phyloP scores from a whole-genome alignment of 192 early-diverging fungal species.

The Allomyces macrogynus region DNA sequence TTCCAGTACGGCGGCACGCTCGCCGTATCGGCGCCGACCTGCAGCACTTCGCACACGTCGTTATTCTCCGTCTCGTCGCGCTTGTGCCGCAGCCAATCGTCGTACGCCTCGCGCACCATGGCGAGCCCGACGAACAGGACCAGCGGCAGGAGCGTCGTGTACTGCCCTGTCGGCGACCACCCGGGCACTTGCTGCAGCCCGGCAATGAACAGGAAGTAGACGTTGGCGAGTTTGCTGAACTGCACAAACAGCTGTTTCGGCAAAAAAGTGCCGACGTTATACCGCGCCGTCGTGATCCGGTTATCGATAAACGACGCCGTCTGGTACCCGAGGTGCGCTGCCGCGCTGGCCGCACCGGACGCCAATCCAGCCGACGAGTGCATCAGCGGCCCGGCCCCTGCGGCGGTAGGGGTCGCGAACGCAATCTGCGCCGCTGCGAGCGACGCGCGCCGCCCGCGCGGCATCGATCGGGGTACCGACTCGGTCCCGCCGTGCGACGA shows the following conservation, averaged over 20 bases:
- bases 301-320: constrained; percentile 55
- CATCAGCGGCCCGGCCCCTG: too few species aligned
- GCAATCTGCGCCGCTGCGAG: too few species aligned
- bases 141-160: constrained; percentile 55
- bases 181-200: constrained; percentile 34
- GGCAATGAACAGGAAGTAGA: constrained; percentile 46
- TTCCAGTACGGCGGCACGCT: constrained; percentile 10
- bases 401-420: too few species aligned
- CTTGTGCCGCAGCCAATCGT: constrained; percentile 44
- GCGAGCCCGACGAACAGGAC: constrained; percentile 51
- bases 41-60: constrained; percentile 26
- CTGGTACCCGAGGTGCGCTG: neutral
- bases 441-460: too few species aligned
- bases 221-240: constrained; percentile 48
- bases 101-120: constrained; percentile 57
- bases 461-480: too few species aligned
- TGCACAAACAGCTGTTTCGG: constrained; percentile 41
- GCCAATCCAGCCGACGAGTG: too few species aligned
- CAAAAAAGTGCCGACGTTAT: constrained; percentile 48
- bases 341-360: too few species aligned
- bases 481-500: too few species aligned
- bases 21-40: constrained; percentile 23
- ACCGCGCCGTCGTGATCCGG: constrained; percentile 85
- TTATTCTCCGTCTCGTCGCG: constrained; percentile 42
- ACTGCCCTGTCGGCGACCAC: constrained; percentile 57